Base-by-base conservation (phyloP, 208 protist species). In the Trypanosoma congolense region DNA sequence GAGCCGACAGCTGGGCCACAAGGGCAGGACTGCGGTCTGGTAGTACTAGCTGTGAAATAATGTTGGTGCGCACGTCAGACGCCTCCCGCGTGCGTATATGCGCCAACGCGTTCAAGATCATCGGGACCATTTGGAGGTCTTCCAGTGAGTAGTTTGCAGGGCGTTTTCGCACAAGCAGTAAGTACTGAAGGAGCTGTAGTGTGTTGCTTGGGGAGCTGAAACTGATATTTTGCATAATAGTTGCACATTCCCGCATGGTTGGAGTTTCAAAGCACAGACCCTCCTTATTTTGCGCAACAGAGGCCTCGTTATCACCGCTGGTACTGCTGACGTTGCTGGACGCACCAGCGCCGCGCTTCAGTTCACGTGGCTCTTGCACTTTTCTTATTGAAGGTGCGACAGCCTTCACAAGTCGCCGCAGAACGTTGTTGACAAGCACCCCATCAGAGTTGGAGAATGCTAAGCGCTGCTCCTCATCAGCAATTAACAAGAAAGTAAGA, bases 151-250 rank as follows among this genome's bases (percentile, higher is more conserved):
- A 71, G n/a, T 41, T 25, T 12, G 31, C 41, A 3, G 61, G 69
- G 1, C 42, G 35, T n/a, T 55, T 35, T 5, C 65, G 55, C 18
- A 59, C 48, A 28, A 52, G 49, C 12, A 77, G 40, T 14, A 82
- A 36, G 61, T 77, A 77, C 44, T 61, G 48, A 14, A 82, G 26
- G 30, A 82, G 16, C 8, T 53, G 46, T 16, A 82, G 14, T 22
- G 65, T 54, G 40, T 53, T n/a, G 1, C 35, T n/a, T 0, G 56
- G 9, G 14, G 50, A 50, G 22, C 46, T 57, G 47, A 58, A 61
- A 5, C 36, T n/a, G 31, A 71, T 68, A 45, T 77, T 82, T 21
- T 69, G 53, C 49, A 82, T 52, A 40, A 81, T 65, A n/a, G 12
- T 42, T 2, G 43, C 19, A 47, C 59, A 58, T 30, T 81, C 69